phyloP scores from a whole-genome alignment of 768 basidiomycete species.

The Mycena polygramma region DNA sequence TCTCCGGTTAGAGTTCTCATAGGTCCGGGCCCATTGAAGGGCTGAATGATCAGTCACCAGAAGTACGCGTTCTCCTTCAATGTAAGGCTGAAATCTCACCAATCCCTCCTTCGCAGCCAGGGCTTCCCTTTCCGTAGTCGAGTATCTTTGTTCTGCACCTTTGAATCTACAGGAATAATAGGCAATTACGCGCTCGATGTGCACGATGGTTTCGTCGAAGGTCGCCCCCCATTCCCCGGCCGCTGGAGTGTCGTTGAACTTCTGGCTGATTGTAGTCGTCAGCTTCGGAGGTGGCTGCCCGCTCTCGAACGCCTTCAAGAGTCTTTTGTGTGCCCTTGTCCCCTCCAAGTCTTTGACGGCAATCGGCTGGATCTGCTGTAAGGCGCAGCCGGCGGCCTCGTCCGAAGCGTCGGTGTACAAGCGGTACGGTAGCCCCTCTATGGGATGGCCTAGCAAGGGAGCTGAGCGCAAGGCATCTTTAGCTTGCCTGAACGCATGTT shows the following conservation, averaged over 20 bases:
- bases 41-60: constrained; percentile 14
- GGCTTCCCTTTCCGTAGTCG: constrained; percentile 42
- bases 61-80: constrained; percentile 45
- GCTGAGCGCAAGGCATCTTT: constrained; percentile 38
- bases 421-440: constrained; percentile 6
- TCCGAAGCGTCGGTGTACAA: neutral
- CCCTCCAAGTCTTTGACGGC: neutral
- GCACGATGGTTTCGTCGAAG: no score
- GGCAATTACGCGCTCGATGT: no score
- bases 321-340: neutral
- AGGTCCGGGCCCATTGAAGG: constrained; percentile 26
- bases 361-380: neutral
- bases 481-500: constrained; percentile 37
- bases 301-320: neutral
- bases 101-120: constrained; percentile 43
- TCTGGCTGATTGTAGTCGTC: neutral
- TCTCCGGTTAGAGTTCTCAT: constrained; percentile 29
- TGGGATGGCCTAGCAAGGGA: constrained; percentile 42
- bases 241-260: neutral
- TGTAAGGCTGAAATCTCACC: constrained; percentile 22
- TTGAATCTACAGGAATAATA: no score
- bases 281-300: neutral
- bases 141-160: constrained; percentile 32
- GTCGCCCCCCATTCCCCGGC: neutral
- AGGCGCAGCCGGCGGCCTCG: neutral